Evolutionary conservation across 495 filamentous ascomycete species (phyloP), one percentile per base, ranked within the genome.

Genomic region (Hyaloscypha variabilis): DNA sequence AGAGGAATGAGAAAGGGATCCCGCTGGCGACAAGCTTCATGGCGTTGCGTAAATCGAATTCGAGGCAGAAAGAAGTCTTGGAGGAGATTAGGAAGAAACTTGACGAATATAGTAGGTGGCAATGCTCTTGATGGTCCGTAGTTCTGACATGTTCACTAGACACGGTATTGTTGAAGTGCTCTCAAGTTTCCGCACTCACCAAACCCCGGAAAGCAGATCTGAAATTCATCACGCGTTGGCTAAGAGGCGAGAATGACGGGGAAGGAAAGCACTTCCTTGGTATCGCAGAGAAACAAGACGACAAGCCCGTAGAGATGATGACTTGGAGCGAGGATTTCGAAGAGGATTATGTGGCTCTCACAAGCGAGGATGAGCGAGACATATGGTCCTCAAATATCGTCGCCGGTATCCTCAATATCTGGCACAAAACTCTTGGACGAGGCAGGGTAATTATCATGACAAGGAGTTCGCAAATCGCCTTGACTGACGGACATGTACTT

Each of bases 51-150:
- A 25, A n/a, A 52, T 52, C 49, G 49, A 52, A n/a, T 21, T 52
- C 49, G 49, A 25, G 23, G 49, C 49, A 52, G 49, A 52, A 25
- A 52, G 19, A 25, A 25, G 23, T 52, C 17, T 52, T 52, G 49
- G 23, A 19, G 19, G 49, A 52, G 17, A 52, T 52, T 25, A 52
- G 49, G 49, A 52, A 52, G 23, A 52, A n/a, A 19, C 49, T 52
- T 52, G 49, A 52, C 49, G 49, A n/a, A 52, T 52, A 52, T 25
- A 52, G 49, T 52, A 52, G 23, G 49, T 19, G 19, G 49, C 23
- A 21, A n/a, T 19, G 49, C 49, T 19, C 49, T n/a, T 52, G 49
- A 25, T 52, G 31, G 31, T 36, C 31, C 31, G 31, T 13, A 36
- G 31, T 36, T 36, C 31, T 36, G 31, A 36, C 31, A 36, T 36